Evolutionary conservation across 2,329 filamentous ascomycete species (phyloP).

Genomic region (Ophiocordyceps unilateralis): DNA sequence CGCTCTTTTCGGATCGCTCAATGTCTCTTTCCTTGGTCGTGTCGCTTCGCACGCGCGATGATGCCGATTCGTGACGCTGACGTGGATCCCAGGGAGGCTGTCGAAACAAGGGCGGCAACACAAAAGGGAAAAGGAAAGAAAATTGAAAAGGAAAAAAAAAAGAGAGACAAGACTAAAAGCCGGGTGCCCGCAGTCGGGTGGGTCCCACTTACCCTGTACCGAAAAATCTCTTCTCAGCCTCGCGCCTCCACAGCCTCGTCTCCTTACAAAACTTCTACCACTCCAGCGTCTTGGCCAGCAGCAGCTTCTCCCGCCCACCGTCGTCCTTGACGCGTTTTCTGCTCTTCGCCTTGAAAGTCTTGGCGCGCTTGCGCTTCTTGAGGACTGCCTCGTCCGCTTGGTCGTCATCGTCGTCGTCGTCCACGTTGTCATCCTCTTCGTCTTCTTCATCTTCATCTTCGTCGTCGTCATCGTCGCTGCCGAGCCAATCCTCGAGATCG

Average conservation of each 20-base stretch:
- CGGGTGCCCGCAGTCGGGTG: no score
- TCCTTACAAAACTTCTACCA: conserved; percentile 15
- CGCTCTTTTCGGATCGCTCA: no score
- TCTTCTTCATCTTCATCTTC: background rate
- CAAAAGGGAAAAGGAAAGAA: no score
- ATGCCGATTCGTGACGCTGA: no score
- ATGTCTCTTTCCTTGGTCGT: background rate
- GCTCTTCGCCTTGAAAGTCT: conserved; percentile 25
- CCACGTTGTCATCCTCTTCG: conserved; percentile 31
- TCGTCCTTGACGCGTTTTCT: conserved; percentile 32
- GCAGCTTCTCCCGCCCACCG: conserved; percentile 43
- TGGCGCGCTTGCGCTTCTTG: conserved; percentile 33
- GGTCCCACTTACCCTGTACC: no score
- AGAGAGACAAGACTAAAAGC: no score
- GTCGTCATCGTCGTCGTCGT: conserved; percentile 34
- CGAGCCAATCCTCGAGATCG: conserved; percentile 86
- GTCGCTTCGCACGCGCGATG: no score
- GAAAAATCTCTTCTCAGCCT: no score
- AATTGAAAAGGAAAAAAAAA: no score
- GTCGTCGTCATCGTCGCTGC: conserved; percentile 41
- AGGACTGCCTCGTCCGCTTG: conserved; percentile 40
- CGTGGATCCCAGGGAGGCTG: no score
- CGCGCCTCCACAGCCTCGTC: no score
- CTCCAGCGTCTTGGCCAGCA: conserved; percentile 23
- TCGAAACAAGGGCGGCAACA: no score